Base-by-base conservation (phyloP, 2,329 filamentous ascomycete genomes). In the Rhinocladiella mackenziei region DNA sequence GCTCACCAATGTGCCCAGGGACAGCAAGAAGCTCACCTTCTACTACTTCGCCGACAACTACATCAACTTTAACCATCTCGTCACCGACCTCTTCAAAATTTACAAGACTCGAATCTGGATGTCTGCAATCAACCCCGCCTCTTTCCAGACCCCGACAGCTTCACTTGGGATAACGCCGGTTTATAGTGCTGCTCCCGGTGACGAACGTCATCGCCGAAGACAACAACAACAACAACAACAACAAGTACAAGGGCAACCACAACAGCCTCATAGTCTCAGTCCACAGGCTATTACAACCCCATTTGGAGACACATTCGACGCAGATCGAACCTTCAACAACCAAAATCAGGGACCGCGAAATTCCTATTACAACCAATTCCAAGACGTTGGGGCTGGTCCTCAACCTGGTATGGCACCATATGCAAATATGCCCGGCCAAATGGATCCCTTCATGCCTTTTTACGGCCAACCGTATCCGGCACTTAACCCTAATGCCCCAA, bases 101-200 rank as follows among this genome's bases (percentile, higher is more conserved):
- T 98, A 97, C 76, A 98, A 98, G 73, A 95, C 91, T 15, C 81
- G 94, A 57, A 98, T 98, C 59, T 98, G 92, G 92, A 95, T 98
- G 87, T 97, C 91, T 3, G 92, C 92, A 3, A 94, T 98, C 65
- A 98, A 98, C 63, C 92, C 92, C 5, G 92, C 91, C 4, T 96
- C 91, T 0, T 96, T 97, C 65, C 86, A 86, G 17, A 89, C 82
- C 51, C 84, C 86, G 13, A 81, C 80, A 2, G 72, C 86, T 36
- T 56, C 55, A 4, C 51, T 56, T 9, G 84, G 84, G 18, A 71
- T 89, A 15, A 81, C 83, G 61, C 80, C 82, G 15, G 43, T 47
- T 8, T 55, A 55, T 22, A 41, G 43, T n/a, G 38, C 43, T 13
- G 42, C 50, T 19, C 42, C 47, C 18, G 45, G 42, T 22, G 49